A percentile compares a stretch with the other conserved stretches of the same genome.
Conservation (phyloP, 352 stramenopile genomes). For the Phytophthora multivora region DNA sequence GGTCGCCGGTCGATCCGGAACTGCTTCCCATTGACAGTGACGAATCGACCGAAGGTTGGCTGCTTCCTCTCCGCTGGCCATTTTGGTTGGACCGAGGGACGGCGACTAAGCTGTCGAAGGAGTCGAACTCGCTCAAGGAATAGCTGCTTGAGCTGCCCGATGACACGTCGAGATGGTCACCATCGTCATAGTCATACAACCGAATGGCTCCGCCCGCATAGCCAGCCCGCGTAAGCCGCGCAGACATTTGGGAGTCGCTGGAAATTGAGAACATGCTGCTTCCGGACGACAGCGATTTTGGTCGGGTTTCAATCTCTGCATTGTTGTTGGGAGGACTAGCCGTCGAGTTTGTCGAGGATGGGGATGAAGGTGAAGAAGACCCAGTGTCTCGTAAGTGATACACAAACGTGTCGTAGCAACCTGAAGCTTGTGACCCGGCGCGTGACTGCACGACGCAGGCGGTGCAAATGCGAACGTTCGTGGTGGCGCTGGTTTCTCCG, state of each 20-base stretch:
- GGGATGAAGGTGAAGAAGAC: conserved; percentile 23
- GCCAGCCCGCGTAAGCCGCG: conserved; percentile 20
- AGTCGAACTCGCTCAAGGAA: conserved; percentile 67
- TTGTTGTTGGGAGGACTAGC: conserved; percentile 23
- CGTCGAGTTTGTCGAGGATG: conserved; percentile 44
- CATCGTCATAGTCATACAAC: conserved; percentile 27
- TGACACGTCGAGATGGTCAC: conserved; percentile 20
- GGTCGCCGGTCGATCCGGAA: conserved; percentile 32
- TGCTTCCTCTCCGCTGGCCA: conserved; percentile 12
- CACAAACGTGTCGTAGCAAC: conserved; percentile 45
- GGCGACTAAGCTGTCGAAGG: conserved; percentile 46
- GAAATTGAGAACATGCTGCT: conserved; percentile 65
- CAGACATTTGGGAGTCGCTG: conserved; percentile 46
- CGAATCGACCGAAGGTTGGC: background rate
- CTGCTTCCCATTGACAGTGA: conserved; percentile 10
- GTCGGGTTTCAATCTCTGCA: conserved; percentile 11
- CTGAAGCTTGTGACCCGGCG: conserved; percentile 19
- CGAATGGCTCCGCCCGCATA: conserved; percentile 18
- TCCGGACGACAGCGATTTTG: conserved; percentile 43
- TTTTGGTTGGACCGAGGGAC: conserved; percentile 28
- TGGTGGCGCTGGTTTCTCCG: conserved; percentile 36
- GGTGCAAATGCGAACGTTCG: conserved; percentile 60
- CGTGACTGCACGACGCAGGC: conserved; percentile 64
- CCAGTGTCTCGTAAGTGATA: conserved; percentile 43
- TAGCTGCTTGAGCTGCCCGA: conserved; percentile 54